phyloP scores from a whole-genome alignment of 768 basidiomycete genomes.

The Mycena vitilis region DNA sequence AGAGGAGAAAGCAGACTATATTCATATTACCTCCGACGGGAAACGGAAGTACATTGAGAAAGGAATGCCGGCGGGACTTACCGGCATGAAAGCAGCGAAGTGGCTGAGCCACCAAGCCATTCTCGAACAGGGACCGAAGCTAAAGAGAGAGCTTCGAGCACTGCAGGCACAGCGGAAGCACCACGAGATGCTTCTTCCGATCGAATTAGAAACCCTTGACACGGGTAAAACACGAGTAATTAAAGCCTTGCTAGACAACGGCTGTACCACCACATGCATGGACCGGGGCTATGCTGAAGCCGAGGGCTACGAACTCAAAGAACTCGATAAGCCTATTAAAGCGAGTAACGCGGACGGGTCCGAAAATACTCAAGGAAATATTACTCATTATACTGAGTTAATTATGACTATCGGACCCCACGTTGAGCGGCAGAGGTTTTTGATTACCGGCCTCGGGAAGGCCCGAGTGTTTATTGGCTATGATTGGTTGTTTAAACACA shows the following conservation, averaged over 20 bases:
- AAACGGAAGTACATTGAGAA: background rate
- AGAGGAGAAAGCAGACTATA: background rate
- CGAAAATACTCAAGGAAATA: background rate
- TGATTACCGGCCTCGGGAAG: conserved; percentile 40
- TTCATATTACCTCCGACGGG: background rate
- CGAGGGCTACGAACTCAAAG: conserved; percentile 10
- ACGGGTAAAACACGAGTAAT: conserved; percentile 11
- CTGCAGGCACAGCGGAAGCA: background rate
- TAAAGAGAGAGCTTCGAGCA: background rate
- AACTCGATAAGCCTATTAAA: conserved; percentile 1
- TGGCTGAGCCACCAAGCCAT: too few relatives aligned
- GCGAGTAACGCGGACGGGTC: conserved; percentile 10
- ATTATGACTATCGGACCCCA: conserved; percentile 38
- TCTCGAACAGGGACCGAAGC: too few relatives aligned
- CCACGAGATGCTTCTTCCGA: conserved; percentile 3
- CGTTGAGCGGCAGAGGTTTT: conserved; percentile 34
- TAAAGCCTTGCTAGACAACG: conserved; percentile 14
- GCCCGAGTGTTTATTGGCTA: conserved; percentile 37
- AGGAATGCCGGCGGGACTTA: background rate
- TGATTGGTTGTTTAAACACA: conserved; percentile 40
- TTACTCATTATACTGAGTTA: conserved; percentile 33
- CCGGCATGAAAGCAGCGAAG: too few relatives aligned
- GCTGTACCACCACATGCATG: conserved; percentile 22
- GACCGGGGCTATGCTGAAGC: conserved; percentile 17
- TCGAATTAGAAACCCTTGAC: background rate